Base-by-base conservation (phyloP, 805 yeast species). In the Brettanomyces bruxellensis region DNA sequence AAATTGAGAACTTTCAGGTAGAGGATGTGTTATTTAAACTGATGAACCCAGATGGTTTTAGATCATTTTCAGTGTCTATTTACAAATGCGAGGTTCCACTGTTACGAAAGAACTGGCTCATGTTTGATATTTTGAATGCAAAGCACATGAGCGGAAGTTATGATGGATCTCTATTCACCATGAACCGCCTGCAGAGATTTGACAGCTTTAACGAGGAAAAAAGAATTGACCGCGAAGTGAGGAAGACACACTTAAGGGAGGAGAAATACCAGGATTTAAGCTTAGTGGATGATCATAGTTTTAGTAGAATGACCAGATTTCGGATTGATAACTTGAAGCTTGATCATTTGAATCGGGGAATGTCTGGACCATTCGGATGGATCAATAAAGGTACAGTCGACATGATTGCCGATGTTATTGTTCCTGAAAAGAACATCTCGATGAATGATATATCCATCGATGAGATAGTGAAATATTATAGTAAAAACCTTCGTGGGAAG, bases 341-440 rank as follows among this genome's bases (percentile, higher is more conserved):
- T 36, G 95, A 91, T 54, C 98, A 93, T 64, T 66, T 93, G 48
- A 93, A 93, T 59, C 78, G 86, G 1, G 98, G 97, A 0, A 75
- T 86, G 47, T 81, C 81, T 46, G 99, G 99, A 0, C 96, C 98
- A 11, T 88, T 93, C 64, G 97, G 98, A 5, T 93, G 99, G 99
- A 91, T 93, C 47, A 80, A 87, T 5, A 75, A 78, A 50, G 99
- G 99, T 12, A 80, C 80, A 44, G 98, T 91, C 23, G 97, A 93
- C 63, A 83, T 93, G 81, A 68, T 87, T 51, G 97, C 96, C 6
- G 97, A 93, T 59, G 79, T 91, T 14, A 78, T 82, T 73, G 80
- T 89, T 2, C 95, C 95, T 0, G 76, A 78, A 41, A 55, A 56
- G 36, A 56, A 61, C 39, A 52, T 52, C 12, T 51, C 60, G 5